Base-by-base conservation (phyloP, 179 eudicot genomes). In the Silene coronaria region DNA sequence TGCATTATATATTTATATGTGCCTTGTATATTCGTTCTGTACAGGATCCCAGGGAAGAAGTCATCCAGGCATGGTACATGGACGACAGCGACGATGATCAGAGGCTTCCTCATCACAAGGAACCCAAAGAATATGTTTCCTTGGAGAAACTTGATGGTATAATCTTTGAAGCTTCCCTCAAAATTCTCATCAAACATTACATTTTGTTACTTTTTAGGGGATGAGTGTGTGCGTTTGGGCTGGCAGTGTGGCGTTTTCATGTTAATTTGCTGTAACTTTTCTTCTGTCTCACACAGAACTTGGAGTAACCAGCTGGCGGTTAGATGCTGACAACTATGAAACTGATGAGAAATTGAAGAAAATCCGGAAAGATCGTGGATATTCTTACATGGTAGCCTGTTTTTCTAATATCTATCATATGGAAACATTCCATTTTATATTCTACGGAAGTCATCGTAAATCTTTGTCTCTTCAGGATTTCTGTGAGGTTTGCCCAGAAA, bases 1-100 rank as follows among this genome's bases (percentile, higher is more conserved):
- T 42, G 26, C 36, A 66, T 46, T 23, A 0, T 16, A 30, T 19
- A 57, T 65, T 46, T 23, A 0, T 16, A 30, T 19, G 64, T 65
- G n/a, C 51, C 42, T 48, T 19, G 22, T 72, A 27, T 61, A 8
- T 24, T 72, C 62, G 6, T 45, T 46, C 21, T 74, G 30, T 79
- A 38, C 69, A 85, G 88, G 88, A 85, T 81, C 80, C 85, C 22
- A 77, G 86, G 73, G 84, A 81, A 64, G 86, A 85, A 79, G 82
- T 85, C 46, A 75, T 85, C 42, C 91, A 96, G 80, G 99, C 99
- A 82, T 93, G 99, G 99, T 96, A 89, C 84, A 96, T 96, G 97
- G 97, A 91, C 86, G 96, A 93, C 48, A 86, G 89, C 74, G 75
- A 83, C 77, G 97, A 85, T 76, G 99, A 96, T 79, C 99, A 96